Evolutionary conservation across 1,284 basidiomycete species (phyloP).

Genomic region (Somion occarium): DNA sequence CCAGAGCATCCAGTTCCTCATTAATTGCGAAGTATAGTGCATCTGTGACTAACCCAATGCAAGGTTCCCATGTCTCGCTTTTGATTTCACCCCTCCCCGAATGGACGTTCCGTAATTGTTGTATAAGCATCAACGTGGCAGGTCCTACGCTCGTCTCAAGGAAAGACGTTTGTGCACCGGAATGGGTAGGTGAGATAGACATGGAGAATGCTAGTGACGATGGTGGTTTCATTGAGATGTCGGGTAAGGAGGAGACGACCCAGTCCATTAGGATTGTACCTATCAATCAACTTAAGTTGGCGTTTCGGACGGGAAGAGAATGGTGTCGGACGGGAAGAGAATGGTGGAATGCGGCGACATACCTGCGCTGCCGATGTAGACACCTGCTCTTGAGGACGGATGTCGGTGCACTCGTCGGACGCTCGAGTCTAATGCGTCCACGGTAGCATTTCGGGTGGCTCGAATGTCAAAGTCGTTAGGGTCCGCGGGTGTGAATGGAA

Average conservation of each 20-base stretch:
- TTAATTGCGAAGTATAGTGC: constrained; percentile 20
- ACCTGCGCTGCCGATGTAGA: constrained; percentile 24
- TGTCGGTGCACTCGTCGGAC: constrained; percentile 22
- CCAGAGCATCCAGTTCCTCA: constrained; percentile 14
- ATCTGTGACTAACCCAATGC: constrained; percentile 17
- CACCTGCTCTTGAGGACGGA: constrained; percentile 17
- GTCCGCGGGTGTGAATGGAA: constrained; percentile 2
- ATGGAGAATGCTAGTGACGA: not conserved
- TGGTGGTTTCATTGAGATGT: constrained; percentile 7
- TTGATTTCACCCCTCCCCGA: constrained; percentile 12
- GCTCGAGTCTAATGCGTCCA: constrained; percentile 18
- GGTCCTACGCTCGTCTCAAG: constrained; percentile 30
- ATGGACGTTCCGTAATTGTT: constrained; percentile 18
- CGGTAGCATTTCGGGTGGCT: constrained; percentile 8
- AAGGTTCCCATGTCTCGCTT: constrained; percentile 15
- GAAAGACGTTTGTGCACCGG: constrained; percentile 23
- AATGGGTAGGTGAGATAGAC: constrained; percentile 4
- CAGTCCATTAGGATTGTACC: constrained; percentile 26
- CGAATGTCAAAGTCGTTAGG: not conserved
- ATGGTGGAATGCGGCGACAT: not conserved
- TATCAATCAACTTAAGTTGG: constrained; percentile 2
- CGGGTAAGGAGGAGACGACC: constrained; percentile 17
- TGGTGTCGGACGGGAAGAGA: no score
- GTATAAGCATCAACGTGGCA: constrained; percentile 26
- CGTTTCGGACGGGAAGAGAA: not conserved